Evolutionary conservation across 2,329 filamentous ascomycete species (phyloP).

Genomic region (Aureobasidium melanogenum): DNA sequence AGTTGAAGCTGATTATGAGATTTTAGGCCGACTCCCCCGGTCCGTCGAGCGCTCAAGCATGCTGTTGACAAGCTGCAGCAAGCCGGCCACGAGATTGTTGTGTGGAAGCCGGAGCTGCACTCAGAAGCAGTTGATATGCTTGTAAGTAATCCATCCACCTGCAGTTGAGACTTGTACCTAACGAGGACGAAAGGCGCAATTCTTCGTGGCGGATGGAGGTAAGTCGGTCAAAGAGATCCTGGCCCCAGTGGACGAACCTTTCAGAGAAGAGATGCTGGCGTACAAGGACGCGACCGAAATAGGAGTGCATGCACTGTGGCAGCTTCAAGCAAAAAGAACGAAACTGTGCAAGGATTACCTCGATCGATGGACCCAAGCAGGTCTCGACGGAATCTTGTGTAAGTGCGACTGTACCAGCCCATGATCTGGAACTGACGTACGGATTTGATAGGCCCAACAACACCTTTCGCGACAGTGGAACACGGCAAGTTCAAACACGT

Average conservation of each 20-base stretch:
- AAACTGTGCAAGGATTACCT: conserved; percentile 33
- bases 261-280: conserved; percentile 43
- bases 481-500: conserved; percentile 38
- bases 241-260: conserved; percentile 34
- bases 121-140: conserved; percentile 42
- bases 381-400: conserved; percentile 37
- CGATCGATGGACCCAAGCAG: conserved; percentile 35
- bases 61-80: conserved; percentile 44
- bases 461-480: conserved; percentile 35
- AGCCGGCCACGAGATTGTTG: conserved; percentile 46
- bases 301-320: conserved; percentile 38
- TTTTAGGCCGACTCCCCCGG: conserved; percentile 47
- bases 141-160: conserved; percentile 21
- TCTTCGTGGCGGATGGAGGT: conserved; percentile 46
- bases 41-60: conserved; percentile 47
- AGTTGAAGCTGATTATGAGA: background rate
- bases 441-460: conserved; percentile 30
- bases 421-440: conserved; percentile 17
- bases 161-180: background rate
- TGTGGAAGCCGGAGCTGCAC: conserved; percentile 49
- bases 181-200: conserved; percentile 22
- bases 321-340: conserved; percentile 39
- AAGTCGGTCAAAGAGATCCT: conserved; percentile 36
- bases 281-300: conserved; percentile 32
- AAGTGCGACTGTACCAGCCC: background rate